These are phyloP conservation scores for Pichia sp. DNA, from an alignment of 1,139 yeast species.

Conservation along the genomic window DNA sequence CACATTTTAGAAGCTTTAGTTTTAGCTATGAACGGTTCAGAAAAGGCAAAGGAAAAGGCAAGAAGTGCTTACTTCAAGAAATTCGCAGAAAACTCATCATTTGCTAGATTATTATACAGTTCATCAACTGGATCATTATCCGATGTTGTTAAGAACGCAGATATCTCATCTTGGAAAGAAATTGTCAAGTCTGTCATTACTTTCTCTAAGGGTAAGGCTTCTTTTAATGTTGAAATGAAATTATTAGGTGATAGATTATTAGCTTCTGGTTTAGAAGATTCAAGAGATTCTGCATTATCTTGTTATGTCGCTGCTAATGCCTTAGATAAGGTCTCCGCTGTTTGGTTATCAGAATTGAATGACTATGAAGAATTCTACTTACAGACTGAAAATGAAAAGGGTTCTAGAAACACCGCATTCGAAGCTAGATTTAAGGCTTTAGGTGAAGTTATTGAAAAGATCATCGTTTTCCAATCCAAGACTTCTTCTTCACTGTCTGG, in stretches of 20 bases:
- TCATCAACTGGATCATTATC: constrained; percentile 57
- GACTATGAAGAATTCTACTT: constrained; percentile 52
- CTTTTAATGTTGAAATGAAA: constrained; percentile 55
- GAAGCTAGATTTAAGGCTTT: constrained; percentile 86
- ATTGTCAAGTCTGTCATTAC: constrained; percentile 71
- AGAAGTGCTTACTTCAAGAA: constrained; percentile 67
- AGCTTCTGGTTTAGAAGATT: constrained; percentile 33
- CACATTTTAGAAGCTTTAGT: constrained; percentile 77
- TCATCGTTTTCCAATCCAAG: constrained; percentile 69
- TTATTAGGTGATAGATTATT: constrained; percentile 74
- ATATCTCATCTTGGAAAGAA: constrained; percentile 77
- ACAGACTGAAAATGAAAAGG: constrained; percentile 27
- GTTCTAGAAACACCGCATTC: constrained; percentile 54
- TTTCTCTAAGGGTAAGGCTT: constrained; percentile 45
- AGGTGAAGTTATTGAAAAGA: constrained; percentile 79
- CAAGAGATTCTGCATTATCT: constrained; percentile 70
- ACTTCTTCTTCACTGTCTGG: constrained; percentile 36
- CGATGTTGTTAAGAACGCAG: constrained; percentile 78
- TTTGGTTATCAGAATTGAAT: constrained; percentile 83
- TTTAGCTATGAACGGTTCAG: constrained; percentile 72
- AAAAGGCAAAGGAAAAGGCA: constrained; percentile 62
- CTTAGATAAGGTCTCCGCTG: constrained; percentile 70
- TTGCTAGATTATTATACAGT: constrained; percentile 74
- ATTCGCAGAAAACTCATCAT: constrained; percentile 48
- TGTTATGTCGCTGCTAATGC: constrained; percentile 84